phyloP scores from a whole-genome alignment of 306 rosid species.

The Trifolium fragiferum region DNA sequence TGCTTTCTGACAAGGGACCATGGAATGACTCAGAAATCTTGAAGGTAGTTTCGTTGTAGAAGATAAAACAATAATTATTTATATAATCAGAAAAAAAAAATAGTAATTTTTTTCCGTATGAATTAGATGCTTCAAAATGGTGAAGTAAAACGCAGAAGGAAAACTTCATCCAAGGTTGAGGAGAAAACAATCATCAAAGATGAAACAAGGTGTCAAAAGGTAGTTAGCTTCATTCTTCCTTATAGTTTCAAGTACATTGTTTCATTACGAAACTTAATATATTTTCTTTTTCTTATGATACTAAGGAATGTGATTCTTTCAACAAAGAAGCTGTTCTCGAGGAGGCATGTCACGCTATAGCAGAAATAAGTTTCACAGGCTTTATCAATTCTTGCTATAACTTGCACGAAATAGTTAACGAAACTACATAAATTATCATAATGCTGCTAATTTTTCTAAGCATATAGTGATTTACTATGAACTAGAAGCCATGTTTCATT shows the following conservation, averaged over 20 bases:
- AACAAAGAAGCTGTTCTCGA: conserved; percentile 4
- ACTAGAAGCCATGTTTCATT: not conserved
- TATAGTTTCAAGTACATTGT: conserved; percentile 6
- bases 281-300: conserved; percentile 19
- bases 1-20: conserved; percentile 96
- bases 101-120: conserved; percentile 35
- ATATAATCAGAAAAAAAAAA: conserved; percentile 16
- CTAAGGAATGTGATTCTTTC: conserved; percentile 45
- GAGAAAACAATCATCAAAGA: conserved; percentile 77
- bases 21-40: conserved; percentile 87
- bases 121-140: conserved; percentile 89
- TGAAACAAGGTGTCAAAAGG: conserved; percentile 52
- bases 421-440: too few relatives aligned
- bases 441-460: not conserved
- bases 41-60: conserved; percentile 58
- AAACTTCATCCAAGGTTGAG: conserved; percentile 48
- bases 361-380: conserved; percentile 51
- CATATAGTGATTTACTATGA: too few relatives aligned
- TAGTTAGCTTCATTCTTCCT: conserved; percentile 21
- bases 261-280: conserved; percentile 27
- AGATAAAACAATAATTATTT: not conserved
- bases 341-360: conserved; percentile 43
- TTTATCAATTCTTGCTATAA: too few relatives aligned
- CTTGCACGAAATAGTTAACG: too few relatives aligned
- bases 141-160: conserved; percentile 60